These are phyloP conservation scores for Echium plantagineum DNA, from an alignment of 257 asterid genomes.

Conservation along the genomic window DNA sequence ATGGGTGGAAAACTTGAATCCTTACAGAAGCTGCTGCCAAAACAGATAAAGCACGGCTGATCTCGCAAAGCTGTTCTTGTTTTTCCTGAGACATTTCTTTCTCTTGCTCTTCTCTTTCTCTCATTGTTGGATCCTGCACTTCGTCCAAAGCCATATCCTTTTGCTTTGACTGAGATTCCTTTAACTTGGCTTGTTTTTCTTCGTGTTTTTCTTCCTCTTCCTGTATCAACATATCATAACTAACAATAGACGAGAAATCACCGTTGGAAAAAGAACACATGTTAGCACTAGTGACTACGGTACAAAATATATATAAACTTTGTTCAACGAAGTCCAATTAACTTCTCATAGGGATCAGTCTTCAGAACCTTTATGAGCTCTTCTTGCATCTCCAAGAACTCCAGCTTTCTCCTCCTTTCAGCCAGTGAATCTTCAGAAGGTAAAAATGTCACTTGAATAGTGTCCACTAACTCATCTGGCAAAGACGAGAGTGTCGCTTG, in stretches of 20 bases:
- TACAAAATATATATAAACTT: not conserved
- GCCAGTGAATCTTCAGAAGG: conserved; percentile 82
- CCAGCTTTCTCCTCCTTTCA: conserved; percentile 86
- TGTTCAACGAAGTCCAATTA: not conserved
- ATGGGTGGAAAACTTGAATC: conserved; percentile 12
- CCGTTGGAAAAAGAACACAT: not conserved
- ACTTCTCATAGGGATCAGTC: not conserved
- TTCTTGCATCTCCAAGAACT: conserved; percentile 84
- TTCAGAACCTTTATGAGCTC: conserved; percentile 75
- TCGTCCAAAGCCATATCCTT: conserved; percentile 93
- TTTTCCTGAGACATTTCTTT: conserved; percentile 41
- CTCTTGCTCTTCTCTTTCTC: conserved; percentile 50
- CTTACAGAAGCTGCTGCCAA: conserved; percentile 88
- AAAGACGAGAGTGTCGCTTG: conserved; percentile 81
- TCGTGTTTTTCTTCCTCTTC: conserved; percentile 93
- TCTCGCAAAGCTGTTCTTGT: conserved; percentile 83
- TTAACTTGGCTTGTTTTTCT: conserved; percentile 63
- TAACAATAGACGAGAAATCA: conserved; percentile 2
- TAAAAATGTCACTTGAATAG: conserved; percentile 64
- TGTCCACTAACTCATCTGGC: conserved; percentile 93
- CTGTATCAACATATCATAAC: conserved; percentile 30
- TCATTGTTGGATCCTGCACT: conserved; percentile 56
- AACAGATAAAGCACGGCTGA: conserved; percentile 92
- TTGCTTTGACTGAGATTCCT: conserved; percentile 50
- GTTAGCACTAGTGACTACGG: not conserved